Evolutionary conservation across 129 eudicot genomes (phyloP), one percentile per base, ranked within the genome.

Genomic region (Dittrichia graveolens): DNA sequence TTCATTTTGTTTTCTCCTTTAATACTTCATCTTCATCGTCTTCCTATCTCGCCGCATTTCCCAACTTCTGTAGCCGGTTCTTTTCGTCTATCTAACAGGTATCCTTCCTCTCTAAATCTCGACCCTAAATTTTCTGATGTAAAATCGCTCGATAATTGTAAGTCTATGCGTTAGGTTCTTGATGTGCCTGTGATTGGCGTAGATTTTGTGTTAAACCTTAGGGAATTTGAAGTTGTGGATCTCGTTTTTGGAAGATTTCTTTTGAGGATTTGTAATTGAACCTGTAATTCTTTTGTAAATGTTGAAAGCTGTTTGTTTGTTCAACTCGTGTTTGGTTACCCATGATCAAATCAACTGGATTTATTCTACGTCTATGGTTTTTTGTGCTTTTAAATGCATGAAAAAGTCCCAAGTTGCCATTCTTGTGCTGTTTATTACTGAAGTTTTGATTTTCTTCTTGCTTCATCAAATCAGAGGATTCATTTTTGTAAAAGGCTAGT

Each of bases 41-140:
- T 41, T 35, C 55, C 52, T 44, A 64, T 13, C 43, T 54, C 55
- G 79, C 73, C 65, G 79, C 73, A 45, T 53, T 72, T 63, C 16
- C 48, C 64, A 31, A 31, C 37, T 15, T 62, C 63, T 63, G 65
- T 12, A 49, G 71, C 52, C 45, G 64, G 50, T 18, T 44, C 54
- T 48, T 11, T 71, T 4, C 12, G 54, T 40, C 66, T 71, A 65
- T 19, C 42, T 65, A 65, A 41, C 79, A 75, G 79, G 79, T 75
- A 75, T 9, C 37, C 19, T 47, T 14, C 41, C 10, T 9, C 60
- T 24, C 31, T 24, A 5, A 59, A 6, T 71, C n/a, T 8, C 12
- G 3, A 12, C 41, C 6, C 9, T n/a, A 50, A 50, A 19, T 10
- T 39, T 13, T 49, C 39, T 35, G 35, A 13, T 45, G 3, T 35